Evolutionary conservation across 1,284 basidiomycete genomes (phyloP).

Genomic region (Ganoderma resinaceum): DNA sequence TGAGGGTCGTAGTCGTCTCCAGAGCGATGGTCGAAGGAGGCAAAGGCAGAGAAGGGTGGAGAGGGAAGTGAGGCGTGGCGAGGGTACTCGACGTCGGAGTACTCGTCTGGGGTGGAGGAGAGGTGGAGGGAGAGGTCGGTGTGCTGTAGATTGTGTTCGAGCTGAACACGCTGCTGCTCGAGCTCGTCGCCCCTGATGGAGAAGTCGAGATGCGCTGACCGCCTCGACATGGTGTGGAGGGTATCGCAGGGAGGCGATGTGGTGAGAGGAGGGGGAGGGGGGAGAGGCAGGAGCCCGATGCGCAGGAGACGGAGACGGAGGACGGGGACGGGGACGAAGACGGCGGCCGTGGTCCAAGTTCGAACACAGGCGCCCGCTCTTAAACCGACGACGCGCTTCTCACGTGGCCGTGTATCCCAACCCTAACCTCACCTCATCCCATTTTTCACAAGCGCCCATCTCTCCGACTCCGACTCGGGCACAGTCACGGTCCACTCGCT

Average conservation of each 20-base stretch:
- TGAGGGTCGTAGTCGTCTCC: conserved; percentile 62
- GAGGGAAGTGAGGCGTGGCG: conserved; percentile 65
- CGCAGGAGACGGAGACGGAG: conserved; percentile 15
- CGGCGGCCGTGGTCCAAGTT: conserved; percentile 12
- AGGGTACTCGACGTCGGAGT: conserved; percentile 68
- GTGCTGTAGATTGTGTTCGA: conserved; percentile 76
- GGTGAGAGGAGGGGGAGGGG: conserved; percentile 11
- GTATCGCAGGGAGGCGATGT: conserved; percentile 32
- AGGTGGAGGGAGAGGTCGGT: conserved; percentile 74
- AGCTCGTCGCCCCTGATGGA: conserved; percentile 72
- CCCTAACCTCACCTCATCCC: not conserved
- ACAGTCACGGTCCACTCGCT: too few species aligned
- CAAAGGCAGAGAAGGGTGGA: conserved; percentile 56
- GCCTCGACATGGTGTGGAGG: conserved; percentile 33
- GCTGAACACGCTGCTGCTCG: conserved; percentile 73
- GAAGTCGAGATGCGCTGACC: conserved; percentile 40
- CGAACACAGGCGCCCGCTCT: conserved; percentile 21
- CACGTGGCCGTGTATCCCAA: conserved; percentile 33
- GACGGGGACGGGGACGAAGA: conserved; percentile 5
- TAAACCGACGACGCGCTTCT: conserved; percentile 35
- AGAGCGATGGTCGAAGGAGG: conserved; percentile 66
- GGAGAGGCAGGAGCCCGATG: conserved; percentile 10
- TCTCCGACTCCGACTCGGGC: too few species aligned
- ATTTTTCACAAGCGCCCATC: conserved; percentile 11
- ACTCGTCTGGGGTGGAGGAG: conserved; percentile 53